Percentiles rank a stretch among this genome's conserved stretches.
phyloP scores from a whole-genome alignment of 139 green algal species.

The Closterium sp. region DNA sequence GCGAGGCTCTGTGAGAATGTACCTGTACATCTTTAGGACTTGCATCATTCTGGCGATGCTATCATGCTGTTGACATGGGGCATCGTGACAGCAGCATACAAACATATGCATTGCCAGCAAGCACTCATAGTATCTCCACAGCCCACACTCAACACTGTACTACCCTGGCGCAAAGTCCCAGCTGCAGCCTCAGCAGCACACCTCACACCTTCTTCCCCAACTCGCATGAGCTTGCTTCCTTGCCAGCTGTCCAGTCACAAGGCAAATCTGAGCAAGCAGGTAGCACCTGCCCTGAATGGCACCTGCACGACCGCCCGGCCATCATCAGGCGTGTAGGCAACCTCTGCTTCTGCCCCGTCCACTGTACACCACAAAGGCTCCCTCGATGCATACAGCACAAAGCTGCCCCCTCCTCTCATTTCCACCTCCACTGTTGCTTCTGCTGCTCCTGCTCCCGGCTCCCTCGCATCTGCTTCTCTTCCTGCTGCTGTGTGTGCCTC shows the following conservation, averaged over 20 bases:
- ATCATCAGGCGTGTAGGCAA: constrained; percentile 11
- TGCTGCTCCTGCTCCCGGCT: neutral
- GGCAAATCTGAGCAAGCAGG: neutral
- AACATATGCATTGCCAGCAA: too few species aligned
- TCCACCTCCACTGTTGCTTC: neutral
- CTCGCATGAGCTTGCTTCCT: neutral
- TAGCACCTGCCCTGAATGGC: constrained; percentile 3
- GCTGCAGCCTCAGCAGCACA: neutral
- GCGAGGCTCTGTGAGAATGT: too few species aligned
- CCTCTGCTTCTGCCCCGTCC: neutral
- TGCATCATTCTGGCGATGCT: too few species aligned
- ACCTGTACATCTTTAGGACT: too few species aligned
- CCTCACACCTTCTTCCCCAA: neutral
- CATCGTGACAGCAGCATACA: too few species aligned
- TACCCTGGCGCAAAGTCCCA: too few species aligned
- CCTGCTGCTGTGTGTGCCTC: neutral
- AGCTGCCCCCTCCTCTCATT: constrained; percentile 12
- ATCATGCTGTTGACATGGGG: too few species aligned
- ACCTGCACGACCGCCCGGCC: neutral
- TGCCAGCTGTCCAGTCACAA: neutral
- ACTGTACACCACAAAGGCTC: constrained; percentile 5
- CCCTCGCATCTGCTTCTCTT: neutral
- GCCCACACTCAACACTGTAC: too few species aligned
- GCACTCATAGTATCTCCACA: too few species aligned
- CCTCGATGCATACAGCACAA: constrained; percentile 13